A percentile compares a stretch with the other conserved stretches of the same genome.
These are phyloP conservation scores for Collybiopsis luxurians DNA, from an alignment of 768 basidiomycete genomes.

Conservation along the genomic window DNA sequence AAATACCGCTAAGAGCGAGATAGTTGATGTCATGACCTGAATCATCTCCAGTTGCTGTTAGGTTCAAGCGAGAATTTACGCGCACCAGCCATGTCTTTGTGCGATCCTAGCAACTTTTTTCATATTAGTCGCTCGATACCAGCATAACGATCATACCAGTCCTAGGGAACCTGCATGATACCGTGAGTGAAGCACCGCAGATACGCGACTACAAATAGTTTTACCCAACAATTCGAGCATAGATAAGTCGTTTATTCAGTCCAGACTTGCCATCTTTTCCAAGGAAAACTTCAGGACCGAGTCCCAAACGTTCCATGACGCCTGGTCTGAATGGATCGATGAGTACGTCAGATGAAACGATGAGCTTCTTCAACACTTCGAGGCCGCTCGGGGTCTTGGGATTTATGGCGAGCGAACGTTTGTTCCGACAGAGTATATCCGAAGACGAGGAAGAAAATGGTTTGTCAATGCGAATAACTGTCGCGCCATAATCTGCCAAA, in stretches of 20 bases:
- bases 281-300: slow-evolving; percentile 75
- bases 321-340: slow-evolving; percentile 87
- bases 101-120: slow-evolving; percentile 47
- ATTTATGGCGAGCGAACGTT: slow-evolving; percentile 70
- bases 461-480: slow-evolving; percentile 72
- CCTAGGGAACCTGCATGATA: not conserved
- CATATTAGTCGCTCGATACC: not conserved
- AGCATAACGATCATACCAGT: not conserved
- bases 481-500: slow-evolving; percentile 78
- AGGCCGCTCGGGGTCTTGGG: slow-evolving; percentile 60
- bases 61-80: not conserved
- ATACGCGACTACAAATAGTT: slow-evolving; percentile 17
- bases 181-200: too few relatives aligned
- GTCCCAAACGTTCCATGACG: slow-evolving; percentile 72
- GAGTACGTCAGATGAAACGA: slow-evolving; percentile 67
- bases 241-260: slow-evolving; percentile 62
- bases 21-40: slow-evolving; percentile 86
- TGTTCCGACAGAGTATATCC: slow-evolving; percentile 66
- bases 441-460: slow-evolving; percentile 36
- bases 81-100: slow-evolving; percentile 79
- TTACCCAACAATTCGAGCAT: slow-evolving; percentile 73
- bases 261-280: slow-evolving; percentile 40
- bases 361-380: slow-evolving; percentile 54
- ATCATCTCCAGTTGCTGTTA: not conserved
- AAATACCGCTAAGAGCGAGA: slow-evolving; percentile 71